These are phyloP conservation scores for Scytalidium lignicola DNA, from an alignment of 2,329 filamentous ascomycete species.

Conservation along the genomic window DNA sequence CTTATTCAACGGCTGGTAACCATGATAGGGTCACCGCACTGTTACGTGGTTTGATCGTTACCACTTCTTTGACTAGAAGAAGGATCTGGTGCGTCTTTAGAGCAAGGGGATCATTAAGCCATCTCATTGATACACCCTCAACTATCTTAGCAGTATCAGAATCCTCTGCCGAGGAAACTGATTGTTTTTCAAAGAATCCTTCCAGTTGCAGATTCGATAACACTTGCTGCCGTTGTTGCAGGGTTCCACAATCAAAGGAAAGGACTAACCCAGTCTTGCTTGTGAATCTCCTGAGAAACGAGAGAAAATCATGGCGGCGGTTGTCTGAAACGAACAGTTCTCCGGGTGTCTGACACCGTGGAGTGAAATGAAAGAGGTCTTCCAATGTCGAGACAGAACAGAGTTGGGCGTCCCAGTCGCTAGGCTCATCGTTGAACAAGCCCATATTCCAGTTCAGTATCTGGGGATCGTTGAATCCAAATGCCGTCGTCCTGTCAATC, in stretches of 20 bases:
- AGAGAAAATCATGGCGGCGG: constrained; percentile 13
- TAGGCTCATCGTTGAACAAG: too few species aligned
- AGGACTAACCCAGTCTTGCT: constrained; percentile 30
- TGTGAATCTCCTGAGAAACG: constrained; percentile 32
- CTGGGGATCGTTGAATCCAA: too few species aligned
- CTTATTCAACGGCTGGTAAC: constrained; percentile 28
- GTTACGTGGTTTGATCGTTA: constrained; percentile 30
- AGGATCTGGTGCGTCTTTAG: constrained; percentile 32
- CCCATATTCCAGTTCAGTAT: too few species aligned
- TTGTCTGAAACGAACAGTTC: constrained; percentile 1
- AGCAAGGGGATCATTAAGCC: constrained; percentile 29
- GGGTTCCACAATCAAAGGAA: constrained; percentile 33
- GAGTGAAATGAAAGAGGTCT: too few species aligned
- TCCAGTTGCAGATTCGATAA: constrained; percentile 11
- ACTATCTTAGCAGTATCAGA: too few species aligned
- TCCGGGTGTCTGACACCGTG: not conserved
- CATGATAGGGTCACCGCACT: constrained; percentile 29
- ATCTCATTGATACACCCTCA: constrained; percentile 9
- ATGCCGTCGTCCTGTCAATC: too few species aligned
- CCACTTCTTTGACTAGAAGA: constrained; percentile 29
- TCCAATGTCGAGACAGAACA: too few species aligned
- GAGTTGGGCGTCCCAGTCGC: not conserved
- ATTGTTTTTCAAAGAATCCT: too few species aligned
- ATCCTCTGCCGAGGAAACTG: too few species aligned
- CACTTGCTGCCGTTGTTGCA: constrained; percentile 26